Evolutionary conservation across 2,329 filamentous ascomycete genomes (phyloP).

Genomic region (Coleophoma cylindrospora): DNA sequence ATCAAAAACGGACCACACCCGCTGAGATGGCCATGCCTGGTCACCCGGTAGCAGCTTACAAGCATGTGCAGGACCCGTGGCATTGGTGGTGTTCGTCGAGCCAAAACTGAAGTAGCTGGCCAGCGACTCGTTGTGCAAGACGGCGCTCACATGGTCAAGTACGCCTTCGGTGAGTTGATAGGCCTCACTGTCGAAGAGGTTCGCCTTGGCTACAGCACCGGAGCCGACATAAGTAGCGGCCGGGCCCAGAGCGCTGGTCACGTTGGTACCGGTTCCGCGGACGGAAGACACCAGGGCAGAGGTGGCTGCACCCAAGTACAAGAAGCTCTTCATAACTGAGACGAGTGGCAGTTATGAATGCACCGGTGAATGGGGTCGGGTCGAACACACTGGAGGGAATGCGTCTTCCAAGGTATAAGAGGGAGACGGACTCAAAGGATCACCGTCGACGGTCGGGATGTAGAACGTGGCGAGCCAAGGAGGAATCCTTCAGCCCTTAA

Average conservation of each 20-base stretch:
- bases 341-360: not conserved
- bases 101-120: conserved; percentile 8
- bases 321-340: not conserved
- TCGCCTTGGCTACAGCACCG: not conserved
- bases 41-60: conserved; percentile 21
- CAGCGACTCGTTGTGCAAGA: not conserved
- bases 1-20: conserved; percentile 42
- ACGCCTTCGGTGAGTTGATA: conserved; percentile 14
- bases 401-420: not conserved
- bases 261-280: not conserved
- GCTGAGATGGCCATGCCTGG: conserved; percentile 39
- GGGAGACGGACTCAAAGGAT: not conserved
- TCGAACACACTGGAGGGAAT: not conserved
- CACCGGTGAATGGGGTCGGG: too few species aligned
- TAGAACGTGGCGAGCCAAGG: too few species aligned
- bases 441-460: too few species aligned
- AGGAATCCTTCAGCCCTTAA: too few species aligned
- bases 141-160: not conserved
- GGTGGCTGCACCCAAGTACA: not conserved
- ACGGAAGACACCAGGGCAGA: not conserved
- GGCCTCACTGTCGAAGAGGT: conserved; percentile 8
- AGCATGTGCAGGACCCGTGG: not conserved
- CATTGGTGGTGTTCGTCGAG: conserved; percentile 7
- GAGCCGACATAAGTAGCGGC: not conserved
- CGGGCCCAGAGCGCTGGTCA: not conserved